Percentiles rank a stretch among this genome's conserved stretches.
These are phyloP conservation scores for Nadsonia starkeyi-henricii DNA, from an alignment of 1,139 yeast species.

Conservation along the genomic window DNA sequence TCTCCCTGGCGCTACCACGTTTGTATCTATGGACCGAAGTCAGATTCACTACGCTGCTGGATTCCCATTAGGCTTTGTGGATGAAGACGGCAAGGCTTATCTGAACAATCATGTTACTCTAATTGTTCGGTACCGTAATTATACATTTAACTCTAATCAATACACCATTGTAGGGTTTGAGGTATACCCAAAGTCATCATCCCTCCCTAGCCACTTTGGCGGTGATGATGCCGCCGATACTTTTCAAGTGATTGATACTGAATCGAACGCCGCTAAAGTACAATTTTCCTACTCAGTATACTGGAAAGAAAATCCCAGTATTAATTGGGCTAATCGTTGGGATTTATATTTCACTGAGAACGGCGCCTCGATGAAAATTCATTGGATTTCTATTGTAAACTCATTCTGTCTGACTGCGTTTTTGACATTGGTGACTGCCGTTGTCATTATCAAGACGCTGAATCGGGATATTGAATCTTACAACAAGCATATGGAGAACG, in stretches of 20 bases:
- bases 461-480: conserved; percentile 77
- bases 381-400: conserved; percentile 86
- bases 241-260: conserved; percentile 14
- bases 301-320: conserved; percentile 51
- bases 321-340: conserved; percentile 97
- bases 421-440: conserved; percentile 65
- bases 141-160: conserved; percentile 39
- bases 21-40: conserved; percentile 32
- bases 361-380: conserved; percentile 62
- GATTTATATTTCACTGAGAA: conserved; percentile 85
- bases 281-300: conserved; percentile 48
- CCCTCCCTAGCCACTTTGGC: conserved; percentile 32
- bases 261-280: conserved; percentile 24
- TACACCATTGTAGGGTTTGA: conserved; percentile 85
- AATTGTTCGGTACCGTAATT: conserved; percentile 61
- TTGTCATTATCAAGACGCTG: conserved; percentile 66
- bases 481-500: conserved; percentile 68
- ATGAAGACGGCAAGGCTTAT: conserved; percentile 27
- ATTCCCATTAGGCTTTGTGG: conserved; percentile 49
- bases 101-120: conserved; percentile 74
- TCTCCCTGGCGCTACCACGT: conserved; percentile 74
- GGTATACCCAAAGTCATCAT: conserved; percentile 56
- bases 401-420: conserved; percentile 70
- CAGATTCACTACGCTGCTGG: conserved; percentile 57
- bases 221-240: conserved; percentile 27